Conservation (phyloP, 2,329 filamentous ascomycete genomes). For the Neurospora crassa region DNA sequence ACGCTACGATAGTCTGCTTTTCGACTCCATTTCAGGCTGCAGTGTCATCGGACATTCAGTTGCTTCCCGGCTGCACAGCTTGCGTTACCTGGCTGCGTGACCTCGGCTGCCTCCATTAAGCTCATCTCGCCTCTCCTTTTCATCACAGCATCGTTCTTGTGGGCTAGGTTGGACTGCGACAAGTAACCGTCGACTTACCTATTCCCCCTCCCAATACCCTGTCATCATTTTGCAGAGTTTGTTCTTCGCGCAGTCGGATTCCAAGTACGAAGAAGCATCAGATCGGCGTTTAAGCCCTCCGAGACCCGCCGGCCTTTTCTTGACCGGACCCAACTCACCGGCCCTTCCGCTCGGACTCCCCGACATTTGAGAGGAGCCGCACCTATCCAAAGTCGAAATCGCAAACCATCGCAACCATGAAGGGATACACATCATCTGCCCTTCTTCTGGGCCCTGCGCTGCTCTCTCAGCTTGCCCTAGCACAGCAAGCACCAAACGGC, state of each 20-base stretch:
- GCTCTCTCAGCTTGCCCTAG: constrained; percentile 15
- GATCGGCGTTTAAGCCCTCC: not conserved
- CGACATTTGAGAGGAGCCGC: not conserved
- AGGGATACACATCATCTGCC: constrained; percentile 7
- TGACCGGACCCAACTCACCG: not conserved
- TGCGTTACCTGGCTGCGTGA: not conserved
- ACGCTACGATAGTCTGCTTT: not conserved
- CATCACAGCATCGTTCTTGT: not conserved
- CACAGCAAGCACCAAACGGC: constrained; percentile 12
- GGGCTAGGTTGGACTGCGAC: not conserved
- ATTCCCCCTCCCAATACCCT: not conserved
- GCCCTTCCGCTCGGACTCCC: not conserved
- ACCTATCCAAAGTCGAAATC: not conserved
- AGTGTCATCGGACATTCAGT: not conserved
- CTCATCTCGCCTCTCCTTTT: not conserved
- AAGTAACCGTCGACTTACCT: not conserved
- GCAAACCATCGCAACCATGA: constrained; percentile 16
- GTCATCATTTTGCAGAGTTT: not conserved
- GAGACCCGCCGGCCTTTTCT: not conserved
- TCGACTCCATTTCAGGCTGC: not conserved
- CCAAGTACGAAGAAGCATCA: not conserved
- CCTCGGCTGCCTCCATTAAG: not conserved
- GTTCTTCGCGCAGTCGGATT: not conserved
- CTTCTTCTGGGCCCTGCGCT: constrained; percentile 14
- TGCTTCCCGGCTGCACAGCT: not conserved